These are phyloP conservation scores for Boletus rubescentipes DNA, from an alignment of 768 basidiomycete species.

Conservation along the genomic window DNA sequence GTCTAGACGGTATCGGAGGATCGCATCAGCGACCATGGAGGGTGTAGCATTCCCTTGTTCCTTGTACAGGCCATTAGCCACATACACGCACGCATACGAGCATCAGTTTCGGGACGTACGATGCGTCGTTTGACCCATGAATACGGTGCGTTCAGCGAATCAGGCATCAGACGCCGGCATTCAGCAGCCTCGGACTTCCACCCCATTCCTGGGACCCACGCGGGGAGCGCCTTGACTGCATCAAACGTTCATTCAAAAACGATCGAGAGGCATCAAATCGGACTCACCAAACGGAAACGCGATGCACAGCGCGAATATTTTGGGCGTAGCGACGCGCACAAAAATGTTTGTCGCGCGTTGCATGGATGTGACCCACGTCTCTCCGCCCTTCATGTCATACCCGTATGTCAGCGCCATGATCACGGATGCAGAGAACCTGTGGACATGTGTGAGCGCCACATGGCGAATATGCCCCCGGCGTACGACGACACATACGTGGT, in stretches of 20 bases:
- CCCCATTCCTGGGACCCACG: conserved; percentile 29
- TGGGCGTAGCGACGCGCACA: neutral
- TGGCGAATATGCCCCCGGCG: no score
- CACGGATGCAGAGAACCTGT: neutral
- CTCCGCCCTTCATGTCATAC: conserved; percentile 4
- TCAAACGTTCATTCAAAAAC: neutral
- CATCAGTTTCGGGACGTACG: neutral
- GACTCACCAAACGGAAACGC: neutral
- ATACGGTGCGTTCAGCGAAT: conserved; percentile 14
- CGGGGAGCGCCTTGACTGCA: conserved; percentile 20
- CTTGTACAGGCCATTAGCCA: neutral
- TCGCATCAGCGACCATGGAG: conserved; percentile 19
- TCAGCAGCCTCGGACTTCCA: conserved; percentile 18
- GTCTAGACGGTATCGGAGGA: neutral
- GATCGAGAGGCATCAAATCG: neutral
- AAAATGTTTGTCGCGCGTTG: neutral
- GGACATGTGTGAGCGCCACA: neutral
- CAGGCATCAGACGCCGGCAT: conserved; percentile 5
- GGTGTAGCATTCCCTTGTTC: conserved; percentile 6
- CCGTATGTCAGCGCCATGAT: conserved; percentile 21
- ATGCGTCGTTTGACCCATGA: conserved; percentile 4
- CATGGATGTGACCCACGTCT: conserved; percentile 8
- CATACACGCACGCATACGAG: neutral
- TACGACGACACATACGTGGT: conserved; percentile 2
- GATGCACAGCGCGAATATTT: neutral